Base-by-base conservation (phyloP, 768 basidiomycete species). In the Lactarius vividus region DNA sequence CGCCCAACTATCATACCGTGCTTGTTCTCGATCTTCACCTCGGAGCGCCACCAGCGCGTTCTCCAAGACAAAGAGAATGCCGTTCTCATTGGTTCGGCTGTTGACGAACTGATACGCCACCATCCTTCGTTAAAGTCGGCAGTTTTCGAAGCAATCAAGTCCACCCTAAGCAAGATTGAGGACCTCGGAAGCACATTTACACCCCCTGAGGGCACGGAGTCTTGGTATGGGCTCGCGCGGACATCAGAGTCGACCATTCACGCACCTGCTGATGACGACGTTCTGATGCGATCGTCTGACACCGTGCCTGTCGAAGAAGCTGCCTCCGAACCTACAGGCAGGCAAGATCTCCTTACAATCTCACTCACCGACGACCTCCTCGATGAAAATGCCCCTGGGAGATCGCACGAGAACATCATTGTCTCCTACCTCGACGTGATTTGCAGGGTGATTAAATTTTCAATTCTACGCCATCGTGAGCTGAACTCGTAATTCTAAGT, bases 51-150 rank as follows among this genome's bases (percentile, higher is more conserved):
- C 74, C 80, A 93, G 67, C 91, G 92, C 70, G 82, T 92, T 31
- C 81, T 97, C 20, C 85, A 90, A 57, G 97, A 98, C 72, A 94
- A 95, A 74, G 97, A 98, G 74, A 94, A 95, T 71, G 89, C 93
- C 4, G 88, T 91, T 26, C 79, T 93, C 60, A 86, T 98, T 62
- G 97, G 97, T 5, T 89, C 89, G 4, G 86, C 91, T 28, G 84
- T 98, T 28, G 97, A 99, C 71, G 97, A 99, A 73, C 88, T 99
- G 64, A 88, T 96, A 65, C 87, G 97, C 6, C 97, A 99, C 73
- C 97, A 99, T 75, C 97, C 97, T 3, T 81, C 84, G 1, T 80
- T 99, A 56, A 96, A 94, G 74, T 75, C 83, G 2, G 76, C 88
- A 28, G 88, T 98, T 18, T 91, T 96, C 68, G 86, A 90, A 16